Evolutionary conservation across 78 protist species (phyloP), one percentile per base, ranked within the genome.

Genomic region (Anaeramoeba ignava): DNA sequence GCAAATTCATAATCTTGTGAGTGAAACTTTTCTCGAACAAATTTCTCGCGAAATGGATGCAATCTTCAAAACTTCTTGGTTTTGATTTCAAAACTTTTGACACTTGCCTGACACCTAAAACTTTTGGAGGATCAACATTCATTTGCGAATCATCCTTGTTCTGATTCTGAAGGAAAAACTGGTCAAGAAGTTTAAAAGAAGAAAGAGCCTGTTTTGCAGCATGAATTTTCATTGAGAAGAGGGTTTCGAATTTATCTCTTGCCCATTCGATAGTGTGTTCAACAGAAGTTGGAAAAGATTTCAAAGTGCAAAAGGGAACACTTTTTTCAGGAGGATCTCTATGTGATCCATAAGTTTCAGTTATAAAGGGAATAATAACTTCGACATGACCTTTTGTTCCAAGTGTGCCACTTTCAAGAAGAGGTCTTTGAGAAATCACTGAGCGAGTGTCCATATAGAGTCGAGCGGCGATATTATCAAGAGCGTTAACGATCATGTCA

Each of bases 261-360:
- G 98, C 98, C 98, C 98, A 96, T 39, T 1, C 82, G 31, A 97
- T 86, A 83, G 99, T 95, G 89, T 98, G 96, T 36, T 84, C 94
- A 84, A 95, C 91, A 33, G 80, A 84, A 89, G 93, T 86, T 34
- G 99, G 99, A 96, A 98, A 96, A 82, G 91, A 88, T 89, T 96
- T 92, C 38, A 98, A 88, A 8, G 98, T 95, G 93, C 99, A 98
- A 73, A 92, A 36, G 34, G 99, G 98, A 23, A 82, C 78, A n/a
- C 31, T 33, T 88, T 93, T 88, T 85, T 96, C 99, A 38, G 99
- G 98, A 17, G 99, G 98, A 83, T 98, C 99, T 3, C 83, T 84
- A 12, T 91, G 67, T 3, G 92, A 38, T 2, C 95, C 90, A 90
- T 98, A 98, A 38, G 93, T 91, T 85, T 96, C 98, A 3, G 99